phyloP scores from a whole-genome alignment of 75 land plant species.

The Ceratopteris richardii region DNA sequence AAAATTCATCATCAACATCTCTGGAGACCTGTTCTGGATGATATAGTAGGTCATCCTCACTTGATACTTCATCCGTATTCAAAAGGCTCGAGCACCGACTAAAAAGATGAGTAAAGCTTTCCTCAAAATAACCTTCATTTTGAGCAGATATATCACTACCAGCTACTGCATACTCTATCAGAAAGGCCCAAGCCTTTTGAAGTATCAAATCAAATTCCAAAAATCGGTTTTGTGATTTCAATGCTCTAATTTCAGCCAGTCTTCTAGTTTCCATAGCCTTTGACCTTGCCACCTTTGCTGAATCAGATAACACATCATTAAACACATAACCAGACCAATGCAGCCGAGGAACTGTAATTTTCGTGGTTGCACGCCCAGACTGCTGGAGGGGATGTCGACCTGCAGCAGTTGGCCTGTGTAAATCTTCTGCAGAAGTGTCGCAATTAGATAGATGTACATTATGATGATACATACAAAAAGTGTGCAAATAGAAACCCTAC shows the following conservation, averaged over 20 bases:
- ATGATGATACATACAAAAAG: not conserved
- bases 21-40: not conserved
- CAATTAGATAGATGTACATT: not conserved
- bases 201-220: not conserved
- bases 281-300: not conserved
- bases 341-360: no score
- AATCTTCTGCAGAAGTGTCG: not conserved
- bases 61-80: not conserved
- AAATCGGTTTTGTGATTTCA: not conserved
- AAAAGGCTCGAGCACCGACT: not conserved
- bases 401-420: not conserved
- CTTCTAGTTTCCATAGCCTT: not conserved
- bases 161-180: not conserved
- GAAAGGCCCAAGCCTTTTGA: slow-evolving; percentile 2
- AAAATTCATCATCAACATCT: not conserved
- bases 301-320: not conserved
- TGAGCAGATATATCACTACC: not conserved
- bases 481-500: not conserved
- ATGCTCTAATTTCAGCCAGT: not conserved
- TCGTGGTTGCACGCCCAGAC: no score
- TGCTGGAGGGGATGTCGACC: no score
- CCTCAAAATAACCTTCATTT: slow-evolving; percentile 1
- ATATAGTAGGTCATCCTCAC: not conserved
- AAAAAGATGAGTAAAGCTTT: not conserved
- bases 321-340: no score